Percentiles rank a stretch among this genome's conserved stretches.
Evolutionary conservation across 345 rosid genomes (phyloP).

Genomic region (Bruguiera gymnorhiza): DNA sequence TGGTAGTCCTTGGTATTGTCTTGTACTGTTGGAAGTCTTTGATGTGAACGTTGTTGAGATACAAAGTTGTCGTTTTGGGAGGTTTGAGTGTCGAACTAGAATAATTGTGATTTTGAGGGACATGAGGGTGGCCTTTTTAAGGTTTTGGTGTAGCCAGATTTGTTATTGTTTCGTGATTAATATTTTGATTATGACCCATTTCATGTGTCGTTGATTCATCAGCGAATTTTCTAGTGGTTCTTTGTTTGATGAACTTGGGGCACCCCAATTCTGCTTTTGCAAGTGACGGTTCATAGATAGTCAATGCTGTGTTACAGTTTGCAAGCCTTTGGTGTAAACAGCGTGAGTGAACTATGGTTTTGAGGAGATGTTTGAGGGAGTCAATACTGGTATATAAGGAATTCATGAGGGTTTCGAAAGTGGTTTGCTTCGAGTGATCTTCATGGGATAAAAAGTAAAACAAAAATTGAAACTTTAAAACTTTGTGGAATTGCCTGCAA

Average conservation of each 20-base stretch:
- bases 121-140: neutral
- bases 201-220: neutral
- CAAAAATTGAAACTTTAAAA: too few relatives aligned
- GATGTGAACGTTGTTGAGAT: neutral
- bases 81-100: neutral
- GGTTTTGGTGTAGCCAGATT: too few relatives aligned
- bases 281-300: neutral
- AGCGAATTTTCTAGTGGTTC: neutral
- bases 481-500: too few relatives aligned
- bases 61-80: neutral
- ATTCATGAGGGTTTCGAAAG: too few relatives aligned
- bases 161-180: too few relatives aligned
- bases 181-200: neutral
- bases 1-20: neutral
- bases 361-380: too few relatives aligned
- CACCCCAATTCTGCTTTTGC: neutral
- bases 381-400: too few relatives aligned
- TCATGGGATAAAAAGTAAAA: too few relatives aligned
- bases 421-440: too few relatives aligned
- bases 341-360: too few relatives aligned
- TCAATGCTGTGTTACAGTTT: neutral
- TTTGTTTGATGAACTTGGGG: neutral
- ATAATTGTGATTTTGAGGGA: neutral
- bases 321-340: neutral
- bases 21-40: neutral